A percentile compares a stretch with the other conserved stretches of the same genome.
phyloP scores from a whole-genome alignment of 495 filamentous ascomycete genomes.

The Chaetomium fimeti region DNA sequence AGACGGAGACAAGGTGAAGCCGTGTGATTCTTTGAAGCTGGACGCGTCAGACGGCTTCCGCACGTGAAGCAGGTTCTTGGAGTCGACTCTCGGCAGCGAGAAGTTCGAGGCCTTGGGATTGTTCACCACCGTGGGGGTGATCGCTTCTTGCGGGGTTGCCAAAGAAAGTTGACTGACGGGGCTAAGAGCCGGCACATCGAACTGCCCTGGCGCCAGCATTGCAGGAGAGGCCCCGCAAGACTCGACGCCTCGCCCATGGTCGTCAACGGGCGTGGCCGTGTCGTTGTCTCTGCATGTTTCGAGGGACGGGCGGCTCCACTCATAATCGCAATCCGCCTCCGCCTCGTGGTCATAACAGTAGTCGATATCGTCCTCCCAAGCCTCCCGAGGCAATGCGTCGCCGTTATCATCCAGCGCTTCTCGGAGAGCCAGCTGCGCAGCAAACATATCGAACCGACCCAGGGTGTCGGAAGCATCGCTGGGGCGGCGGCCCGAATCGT shows the following conservation, averaged over 20 bases:
- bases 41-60: constrained; percentile 46
- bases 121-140: constrained; percentile 41
- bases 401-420: constrained; percentile 38
- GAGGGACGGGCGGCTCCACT: constrained; percentile 65
- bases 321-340: constrained; percentile 86
- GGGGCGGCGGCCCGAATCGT: constrained; percentile 34
- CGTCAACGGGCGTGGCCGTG: constrained; percentile 30
- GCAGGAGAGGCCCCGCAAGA: constrained; percentile 35
- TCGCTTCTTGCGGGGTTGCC: constrained; percentile 38
- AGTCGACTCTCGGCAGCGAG: constrained; percentile 41
- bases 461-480: constrained; percentile 50
- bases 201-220: constrained; percentile 43
- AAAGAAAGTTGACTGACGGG: constrained; percentile 45
- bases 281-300: constrained; percentile 41
- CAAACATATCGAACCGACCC: constrained; percentile 40
- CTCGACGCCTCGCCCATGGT: constrained; percentile 27
- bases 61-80: constrained; percentile 33
- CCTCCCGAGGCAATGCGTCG: constrained; percentile 48
- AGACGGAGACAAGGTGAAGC: constrained; percentile 54
- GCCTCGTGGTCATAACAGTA: constrained; percentile 90
- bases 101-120: constrained; percentile 44
- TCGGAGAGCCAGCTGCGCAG: constrained; percentile 36
- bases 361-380: constrained; percentile 93
- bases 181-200: constrained; percentile 49
- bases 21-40: constrained; percentile 56